These are phyloP conservation scores for Exophiala lecanii-corni DNA, from an alignment of 2,329 filamentous ascomycete genomes.

Conservation along the genomic window DNA sequence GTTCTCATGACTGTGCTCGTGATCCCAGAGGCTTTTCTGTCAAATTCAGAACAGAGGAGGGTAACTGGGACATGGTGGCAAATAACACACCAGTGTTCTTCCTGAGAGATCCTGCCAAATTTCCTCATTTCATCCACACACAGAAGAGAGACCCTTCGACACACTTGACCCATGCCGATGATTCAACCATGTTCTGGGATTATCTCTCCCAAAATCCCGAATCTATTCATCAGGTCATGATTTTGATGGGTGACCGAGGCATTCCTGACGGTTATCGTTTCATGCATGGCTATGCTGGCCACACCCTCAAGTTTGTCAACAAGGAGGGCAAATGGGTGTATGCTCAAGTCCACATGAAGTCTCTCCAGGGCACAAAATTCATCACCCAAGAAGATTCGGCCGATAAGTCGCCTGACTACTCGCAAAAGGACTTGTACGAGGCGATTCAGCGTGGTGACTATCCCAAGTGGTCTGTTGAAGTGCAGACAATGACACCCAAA, in stretches of 20 bases:
- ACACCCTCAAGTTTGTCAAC: conserved; percentile 52
- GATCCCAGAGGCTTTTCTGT: conserved; percentile 69
- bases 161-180: conserved; percentile 41
- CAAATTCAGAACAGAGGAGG: conserved; percentile 69
- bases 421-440: conserved; percentile 50
- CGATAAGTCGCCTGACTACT: conserved; percentile 49
- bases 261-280: conserved; percentile 52
- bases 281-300: conserved; percentile 53
- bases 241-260: conserved; percentile 52
- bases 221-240: conserved; percentile 51
- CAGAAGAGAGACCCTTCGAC: conserved; percentile 57
- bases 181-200: conserved; percentile 35
- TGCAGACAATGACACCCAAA: conserved; percentile 51
- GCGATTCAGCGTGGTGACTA: conserved; percentile 51
- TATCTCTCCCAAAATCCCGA: conserved; percentile 52
- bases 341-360: conserved; percentile 50
- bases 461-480: conserved; percentile 48
- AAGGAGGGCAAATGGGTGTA: conserved; percentile 52
- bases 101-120: conserved; percentile 60
- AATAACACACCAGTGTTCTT: conserved; percentile 69
- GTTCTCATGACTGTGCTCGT: conserved; percentile 65
- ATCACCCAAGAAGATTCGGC: conserved; percentile 49
- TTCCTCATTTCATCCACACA: conserved; percentile 57
- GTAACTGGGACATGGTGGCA: conserved; percentile 68
- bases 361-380: conserved; percentile 49